Conservation (phyloP, 2,329 filamentous ascomycete species). For the Dothidotthia symphoricarpi region DNA sequence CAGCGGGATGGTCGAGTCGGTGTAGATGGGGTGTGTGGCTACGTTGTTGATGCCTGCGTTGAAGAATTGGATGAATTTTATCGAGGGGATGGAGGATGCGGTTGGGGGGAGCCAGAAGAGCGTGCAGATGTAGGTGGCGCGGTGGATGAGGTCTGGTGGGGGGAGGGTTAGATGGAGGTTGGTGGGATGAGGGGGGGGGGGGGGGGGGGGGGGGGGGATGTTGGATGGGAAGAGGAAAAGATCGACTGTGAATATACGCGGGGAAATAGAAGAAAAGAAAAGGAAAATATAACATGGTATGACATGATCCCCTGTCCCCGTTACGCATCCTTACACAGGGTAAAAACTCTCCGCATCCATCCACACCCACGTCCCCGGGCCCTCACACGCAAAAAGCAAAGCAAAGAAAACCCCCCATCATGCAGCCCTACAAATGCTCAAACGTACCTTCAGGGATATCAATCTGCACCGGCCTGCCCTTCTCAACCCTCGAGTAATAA, state of each 20-base stretch:
- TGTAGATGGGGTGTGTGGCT: constrained; percentile 54
- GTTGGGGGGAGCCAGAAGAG: constrained; percentile 47
- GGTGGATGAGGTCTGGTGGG: constrained; percentile 42
- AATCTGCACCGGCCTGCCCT: constrained; percentile 38
- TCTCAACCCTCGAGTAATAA: constrained; percentile 25
- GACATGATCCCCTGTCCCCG: no score
- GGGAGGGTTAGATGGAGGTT: constrained; percentile 11
- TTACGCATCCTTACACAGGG: no score
- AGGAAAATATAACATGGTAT: no score
- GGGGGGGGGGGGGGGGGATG: no score
- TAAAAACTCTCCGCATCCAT: no score
- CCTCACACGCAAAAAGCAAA: no score
- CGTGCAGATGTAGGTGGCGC: constrained; percentile 51
- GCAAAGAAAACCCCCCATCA: no score
- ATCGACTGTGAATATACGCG: neutral
- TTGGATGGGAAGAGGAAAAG: no score
- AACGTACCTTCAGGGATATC: constrained; percentile 44
- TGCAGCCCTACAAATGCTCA: neutral
- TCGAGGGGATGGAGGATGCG: constrained; percentile 38
- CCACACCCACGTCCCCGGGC: no score
- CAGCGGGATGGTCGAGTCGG: constrained; percentile 52
- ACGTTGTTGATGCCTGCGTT: constrained; percentile 59
- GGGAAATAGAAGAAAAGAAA: no score
- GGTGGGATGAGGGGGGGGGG: no score
- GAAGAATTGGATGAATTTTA: constrained; percentile 56